Percentiles rank a stretch among this genome's conserved stretches.
phyloP scores from a whole-genome alignment of 2,329 filamentous ascomycete species.

The Ilyonectria robusta region DNA sequence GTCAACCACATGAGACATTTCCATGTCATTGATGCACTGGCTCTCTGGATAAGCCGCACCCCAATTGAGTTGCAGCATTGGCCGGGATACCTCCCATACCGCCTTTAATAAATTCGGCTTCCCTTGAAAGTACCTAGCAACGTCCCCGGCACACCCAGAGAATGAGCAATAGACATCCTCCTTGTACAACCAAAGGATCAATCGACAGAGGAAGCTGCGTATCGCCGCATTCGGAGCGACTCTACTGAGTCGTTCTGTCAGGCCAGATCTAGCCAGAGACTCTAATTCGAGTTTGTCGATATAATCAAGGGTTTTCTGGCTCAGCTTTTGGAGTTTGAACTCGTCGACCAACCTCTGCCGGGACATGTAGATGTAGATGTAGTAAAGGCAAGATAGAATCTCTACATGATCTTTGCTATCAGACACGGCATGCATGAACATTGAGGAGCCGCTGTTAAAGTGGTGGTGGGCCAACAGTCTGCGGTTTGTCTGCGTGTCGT shows the following conservation, averaged over 20 bases:
- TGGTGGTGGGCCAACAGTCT: background rate
- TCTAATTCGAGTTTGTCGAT: background rate
- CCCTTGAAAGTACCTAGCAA: slow-evolving; percentile 5
- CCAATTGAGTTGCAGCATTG: slow-evolving; percentile 14
- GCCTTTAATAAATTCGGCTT: background rate
- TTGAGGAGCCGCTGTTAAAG: background rate
- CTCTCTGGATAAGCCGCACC: background rate
- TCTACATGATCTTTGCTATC: background rate
- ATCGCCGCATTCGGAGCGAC: background rate
- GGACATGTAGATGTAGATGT: slow-evolving; percentile 10
- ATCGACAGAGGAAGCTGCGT: slow-evolving; percentile 6
- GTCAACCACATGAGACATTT: slow-evolving; percentile 8
- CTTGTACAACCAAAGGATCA: slow-evolving; percentile 17
- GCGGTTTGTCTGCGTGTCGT: background rate
- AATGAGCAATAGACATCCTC: slow-evolving; percentile 7
- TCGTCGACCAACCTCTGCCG: slow-evolving; percentile 1
- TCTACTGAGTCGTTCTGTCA: background rate
- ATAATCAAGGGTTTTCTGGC: slow-evolving; percentile 3
- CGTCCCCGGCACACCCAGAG: background rate
- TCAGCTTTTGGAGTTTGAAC: background rate
- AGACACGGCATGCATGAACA: background rate
- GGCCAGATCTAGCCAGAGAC: background rate
- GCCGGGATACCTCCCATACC: slow-evolving; percentile 7
- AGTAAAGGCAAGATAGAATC: slow-evolving; percentile 11
- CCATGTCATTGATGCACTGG: background rate